Conservation (phyloP, 768 basidiomycete genomes). For the Flagelloscypha sp. region DNA sequence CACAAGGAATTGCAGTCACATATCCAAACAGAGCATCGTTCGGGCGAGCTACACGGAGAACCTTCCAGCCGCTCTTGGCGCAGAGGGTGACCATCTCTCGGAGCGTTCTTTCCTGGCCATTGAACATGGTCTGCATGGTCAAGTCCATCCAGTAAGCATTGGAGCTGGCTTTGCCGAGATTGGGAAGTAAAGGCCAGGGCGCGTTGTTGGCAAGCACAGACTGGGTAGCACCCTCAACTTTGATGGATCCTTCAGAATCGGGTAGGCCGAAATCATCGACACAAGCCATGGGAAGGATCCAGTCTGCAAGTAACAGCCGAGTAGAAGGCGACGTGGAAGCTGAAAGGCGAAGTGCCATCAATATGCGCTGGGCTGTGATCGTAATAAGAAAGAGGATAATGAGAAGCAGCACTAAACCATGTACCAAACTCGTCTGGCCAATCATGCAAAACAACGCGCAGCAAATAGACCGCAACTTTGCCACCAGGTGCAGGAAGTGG, state of each 20-base stretch:
- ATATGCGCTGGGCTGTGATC: slow-evolving; percentile 29
- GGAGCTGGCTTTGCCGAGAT: slow-evolving; percentile 64
- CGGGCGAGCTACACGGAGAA: slow-evolving; percentile 45
- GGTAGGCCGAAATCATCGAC: slow-evolving; percentile 33
- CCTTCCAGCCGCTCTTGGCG: slow-evolving; percentile 53
- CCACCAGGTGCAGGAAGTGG: slow-evolving; percentile 26
- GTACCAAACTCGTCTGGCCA: slow-evolving; percentile 57
- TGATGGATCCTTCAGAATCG: slow-evolving; percentile 16
- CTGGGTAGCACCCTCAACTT: slow-evolving; percentile 44
- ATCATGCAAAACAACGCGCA: slow-evolving; percentile 69
- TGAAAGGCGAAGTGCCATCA: slow-evolving; percentile 36
- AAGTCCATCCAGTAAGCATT: slow-evolving; percentile 68
- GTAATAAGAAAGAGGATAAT: slow-evolving; percentile 36
- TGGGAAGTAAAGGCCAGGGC: slow-evolving; percentile 58
- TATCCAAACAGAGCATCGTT: slow-evolving; percentile 65
- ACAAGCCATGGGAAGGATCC: slow-evolving; percentile 62
- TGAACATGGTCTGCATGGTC: slow-evolving; percentile 62
- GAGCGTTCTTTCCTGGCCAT: slow-evolving; percentile 62
- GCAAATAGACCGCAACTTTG: slow-evolving; percentile 55
- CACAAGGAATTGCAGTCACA: slow-evolving; percentile 56
- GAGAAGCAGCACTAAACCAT: too few species aligned
- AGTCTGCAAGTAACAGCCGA: slow-evolving; percentile 62
- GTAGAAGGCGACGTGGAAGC: slow-evolving; percentile 39
- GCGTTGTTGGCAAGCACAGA: slow-evolving; percentile 45
- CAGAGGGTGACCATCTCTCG: slow-evolving; percentile 50